Base-by-base conservation (phyloP, 2,329 filamentous ascomycete species). In the Penicillium frequentans region DNA sequence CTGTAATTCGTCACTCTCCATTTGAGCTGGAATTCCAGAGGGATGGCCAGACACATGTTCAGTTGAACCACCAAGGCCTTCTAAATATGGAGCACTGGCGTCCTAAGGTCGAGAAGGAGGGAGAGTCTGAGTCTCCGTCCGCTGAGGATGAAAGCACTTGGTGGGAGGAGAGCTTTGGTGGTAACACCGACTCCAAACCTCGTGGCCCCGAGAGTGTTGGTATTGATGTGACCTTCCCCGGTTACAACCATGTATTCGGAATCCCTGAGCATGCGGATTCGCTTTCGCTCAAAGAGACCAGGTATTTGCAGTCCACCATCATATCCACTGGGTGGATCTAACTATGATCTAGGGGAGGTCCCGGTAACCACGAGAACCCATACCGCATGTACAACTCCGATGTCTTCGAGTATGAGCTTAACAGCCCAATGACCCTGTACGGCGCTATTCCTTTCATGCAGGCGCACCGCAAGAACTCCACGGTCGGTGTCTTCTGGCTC, bases 391-490 rank as follows among this genome's bases (percentile, higher is more conserved):
- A 97, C 80, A 99, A 99, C 74, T 85, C 91, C 31, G 95, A 99
- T 73, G 95, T 99, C 11, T 99, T 99, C 67, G 95, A 99, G 77
- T 99, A 99, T 74, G 88, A 96, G 67, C 84, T 97, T 67, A 90
- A 98, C 75, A 98, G 92, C 75, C 93, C 95, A 0, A 99, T 99
- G 95, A 98, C 95, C 0, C 83, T 99, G 1, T 99, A 99, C 70
- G 95, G 95, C n/a, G 82, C 92, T 8, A 98, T 99, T 66, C 95
- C 95, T 2, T 90, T 98, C 71, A 96, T 99, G 91, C 95, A 98
- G 75, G 95, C 95, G 19, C 93, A 99, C 71, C 90, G 90, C 68
- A 96, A 93, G 73, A 90, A 89, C 69, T 98, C 93, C 0, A 95
- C 91, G 1, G 93, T 98, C 29, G 95, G 92, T 61, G 88, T 99